A percentile compares a stretch with the other conserved stretches of the same genome.
These are phyloP conservation scores for Leccinum obscurum DNA, from an alignment of 768 basidiomycete genomes.

Conservation along the genomic window DNA sequence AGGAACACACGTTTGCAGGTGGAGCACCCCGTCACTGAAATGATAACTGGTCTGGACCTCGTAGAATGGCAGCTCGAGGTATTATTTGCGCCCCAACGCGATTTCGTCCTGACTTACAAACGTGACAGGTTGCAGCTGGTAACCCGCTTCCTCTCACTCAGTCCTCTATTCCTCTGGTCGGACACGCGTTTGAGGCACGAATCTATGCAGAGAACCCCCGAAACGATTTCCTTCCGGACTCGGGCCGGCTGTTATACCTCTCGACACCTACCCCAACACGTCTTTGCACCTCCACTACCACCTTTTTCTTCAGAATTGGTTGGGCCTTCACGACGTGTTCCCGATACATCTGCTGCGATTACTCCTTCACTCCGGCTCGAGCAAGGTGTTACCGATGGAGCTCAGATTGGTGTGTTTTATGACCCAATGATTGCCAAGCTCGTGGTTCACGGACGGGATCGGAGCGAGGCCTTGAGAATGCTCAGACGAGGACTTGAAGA, in stretches of 20 bases:
- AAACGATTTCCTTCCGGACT: slow-evolving; percentile 91
- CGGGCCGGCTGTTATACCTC: slow-evolving; percentile 77
- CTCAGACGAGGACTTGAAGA: slow-evolving; percentile 80
- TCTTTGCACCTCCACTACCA: slow-evolving; percentile 53
- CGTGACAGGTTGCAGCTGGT: slow-evolving; percentile 74
- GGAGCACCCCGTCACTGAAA: slow-evolving; percentile 93
- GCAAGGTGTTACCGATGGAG: slow-evolving; percentile 80
- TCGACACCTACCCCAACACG: slow-evolving; percentile 76
- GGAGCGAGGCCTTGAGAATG: slow-evolving; percentile 80
- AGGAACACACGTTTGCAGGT: slow-evolving; percentile 88
- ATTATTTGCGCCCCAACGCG: slow-evolving; percentile 1
- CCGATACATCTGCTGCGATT: slow-evolving; percentile 30
- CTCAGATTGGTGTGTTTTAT: slow-evolving; percentile 85
- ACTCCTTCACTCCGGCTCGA: slow-evolving; percentile 77
- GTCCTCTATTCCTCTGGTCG: slow-evolving; percentile 77
- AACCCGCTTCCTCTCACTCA: slow-evolving; percentile 82
- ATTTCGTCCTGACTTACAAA: neutral
- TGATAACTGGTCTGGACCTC: slow-evolving; percentile 91
- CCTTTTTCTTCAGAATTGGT: slow-evolving; percentile 29
- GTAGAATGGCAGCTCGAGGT: slow-evolving; percentile 96
- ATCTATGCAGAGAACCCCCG: slow-evolving; percentile 96
- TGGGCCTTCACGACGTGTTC: slow-evolving; percentile 24
- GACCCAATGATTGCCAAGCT: slow-evolving; percentile 94
- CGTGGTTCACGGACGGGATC: slow-evolving; percentile 82
- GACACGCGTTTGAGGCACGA: slow-evolving; percentile 92